Conservation (phyloP, 805 yeast genomes). For the Jamesozyma rosinii region DNA sequence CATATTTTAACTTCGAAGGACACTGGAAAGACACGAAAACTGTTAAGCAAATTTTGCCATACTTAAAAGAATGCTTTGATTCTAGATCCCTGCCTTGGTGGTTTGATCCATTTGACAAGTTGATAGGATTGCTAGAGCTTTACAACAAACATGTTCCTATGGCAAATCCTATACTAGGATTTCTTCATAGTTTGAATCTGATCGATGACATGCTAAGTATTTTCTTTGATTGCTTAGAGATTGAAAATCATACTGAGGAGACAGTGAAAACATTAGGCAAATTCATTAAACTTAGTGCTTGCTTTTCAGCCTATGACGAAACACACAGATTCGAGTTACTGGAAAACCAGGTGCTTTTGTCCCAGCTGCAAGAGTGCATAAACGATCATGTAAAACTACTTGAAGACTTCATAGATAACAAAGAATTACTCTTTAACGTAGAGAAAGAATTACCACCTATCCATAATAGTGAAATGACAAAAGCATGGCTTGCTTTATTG, state of each 20-base stretch:
- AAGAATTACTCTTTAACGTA: constrained; percentile 1
- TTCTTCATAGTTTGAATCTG: constrained; percentile 18
- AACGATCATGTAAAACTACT: constrained; percentile 16
- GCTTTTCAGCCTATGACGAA: constrained; percentile 25
- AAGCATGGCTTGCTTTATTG: constrained; percentile 25
- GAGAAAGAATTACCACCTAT: constrained; percentile 15
- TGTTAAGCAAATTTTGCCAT: constrained; percentile 19
- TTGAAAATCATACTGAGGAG: constrained; percentile 11
- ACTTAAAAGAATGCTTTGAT: constrained; percentile 20
- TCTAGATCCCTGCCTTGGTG: constrained; percentile 24
- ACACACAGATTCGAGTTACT: constrained; percentile 18
- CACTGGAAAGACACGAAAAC: constrained; percentile 11
- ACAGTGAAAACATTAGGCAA: constrained; percentile 15
- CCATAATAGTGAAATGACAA: constrained; percentile 17
- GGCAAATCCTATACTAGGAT: constrained; percentile 21
- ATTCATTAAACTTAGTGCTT: constrained; percentile 23
- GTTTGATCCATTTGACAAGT: constrained; percentile 26
- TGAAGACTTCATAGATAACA: constrained; percentile 15
- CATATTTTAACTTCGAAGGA: constrained; percentile 9
- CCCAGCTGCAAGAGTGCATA: constrained; percentile 18
- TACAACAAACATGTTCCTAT: constrained; percentile 19
- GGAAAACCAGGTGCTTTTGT: constrained; percentile 14
- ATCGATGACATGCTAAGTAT: constrained; percentile 18
- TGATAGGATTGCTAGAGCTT: constrained; percentile 15
- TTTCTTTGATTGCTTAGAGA: constrained; percentile 17